phyloP scores from a whole-genome alignment of 306 rosid genomes.

The Vachellia pachyceras region DNA sequence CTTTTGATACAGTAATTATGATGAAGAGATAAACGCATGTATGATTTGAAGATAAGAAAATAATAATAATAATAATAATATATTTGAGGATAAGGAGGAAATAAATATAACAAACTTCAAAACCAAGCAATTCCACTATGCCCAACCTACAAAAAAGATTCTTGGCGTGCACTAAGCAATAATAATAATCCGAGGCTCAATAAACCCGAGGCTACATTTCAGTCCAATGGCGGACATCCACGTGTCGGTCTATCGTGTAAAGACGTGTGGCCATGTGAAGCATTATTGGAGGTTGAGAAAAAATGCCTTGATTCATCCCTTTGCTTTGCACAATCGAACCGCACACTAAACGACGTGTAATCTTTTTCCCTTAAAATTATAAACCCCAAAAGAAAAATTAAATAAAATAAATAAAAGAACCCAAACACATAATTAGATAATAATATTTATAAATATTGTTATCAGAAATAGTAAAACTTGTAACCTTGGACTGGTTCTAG shows the following conservation, averaged over 20 bases:
- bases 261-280: conserved; percentile 69
- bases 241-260: conserved; percentile 52
- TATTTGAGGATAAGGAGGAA: neutral
- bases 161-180: conserved; percentile 69
- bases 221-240: conserved; percentile 39
- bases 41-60: neutral
- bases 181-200: conserved; percentile 42
- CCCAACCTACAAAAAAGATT: conserved; percentile 41
- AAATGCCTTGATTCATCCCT: conserved; percentile 46
- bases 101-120: conserved; percentile 52
- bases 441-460: too few species aligned
- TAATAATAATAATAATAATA: neutral
- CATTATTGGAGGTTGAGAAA: conserved; percentile 69
- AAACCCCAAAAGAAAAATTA: too few species aligned
- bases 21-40: conserved; percentile 26
- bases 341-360: conserved; percentile 31
- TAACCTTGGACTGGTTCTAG: neutral
- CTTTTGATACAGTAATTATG: conserved; percentile 18
- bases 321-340: neutral
- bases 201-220: conserved; percentile 40
- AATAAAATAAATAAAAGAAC: too few species aligned
- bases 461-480: too few species aligned
- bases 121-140: conserved; percentile 59
- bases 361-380: too few species aligned
- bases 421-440: too few species aligned